A percentile compares a stretch with the other conserved stretches of the same genome.
phyloP scores from a whole-genome alignment of 2,329 filamentous ascomycete genomes.

The Colletotrichum filicis region DNA sequence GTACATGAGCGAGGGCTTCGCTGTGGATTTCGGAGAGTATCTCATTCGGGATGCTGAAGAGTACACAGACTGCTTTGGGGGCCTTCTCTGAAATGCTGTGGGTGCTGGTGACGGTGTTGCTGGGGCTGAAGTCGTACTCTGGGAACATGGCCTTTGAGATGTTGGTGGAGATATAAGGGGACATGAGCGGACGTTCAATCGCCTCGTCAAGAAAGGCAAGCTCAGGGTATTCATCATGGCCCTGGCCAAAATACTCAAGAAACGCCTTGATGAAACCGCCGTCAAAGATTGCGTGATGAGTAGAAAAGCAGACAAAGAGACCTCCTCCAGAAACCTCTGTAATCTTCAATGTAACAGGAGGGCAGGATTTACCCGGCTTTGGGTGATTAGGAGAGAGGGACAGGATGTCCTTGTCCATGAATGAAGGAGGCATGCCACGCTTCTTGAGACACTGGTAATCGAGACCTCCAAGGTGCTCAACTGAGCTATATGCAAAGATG shows the following conservation, averaged over 20 bases:
- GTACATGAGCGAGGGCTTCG: neutral
- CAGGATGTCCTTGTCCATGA: conserved; percentile 27
- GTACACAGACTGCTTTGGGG: neutral
- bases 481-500: neutral
- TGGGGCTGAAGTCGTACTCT: conserved; percentile 17
- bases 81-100: neutral
- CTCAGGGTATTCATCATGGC: neutral
- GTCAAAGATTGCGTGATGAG: conserved; percentile 48
- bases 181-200: neutral
- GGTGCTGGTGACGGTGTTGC: neutral
- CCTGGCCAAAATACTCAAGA: conserved; percentile 18
- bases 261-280: conserved; percentile 17
- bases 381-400: conserved; percentile 22
- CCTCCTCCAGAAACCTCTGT: neutral
- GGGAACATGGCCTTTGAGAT: neutral
- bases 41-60: neutral
- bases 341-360: conserved; percentile 16
- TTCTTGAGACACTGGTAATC: neutral
- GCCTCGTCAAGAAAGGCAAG: neutral
- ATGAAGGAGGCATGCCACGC: neutral
- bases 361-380: conserved; percentile 14
- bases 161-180: neutral
- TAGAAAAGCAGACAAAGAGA: conserved; percentile 46
- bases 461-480: neutral
- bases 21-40: neutral